Conservation (phyloP, 2,329 filamentous ascomycete species). For the Talaromyces sp. region DNA sequence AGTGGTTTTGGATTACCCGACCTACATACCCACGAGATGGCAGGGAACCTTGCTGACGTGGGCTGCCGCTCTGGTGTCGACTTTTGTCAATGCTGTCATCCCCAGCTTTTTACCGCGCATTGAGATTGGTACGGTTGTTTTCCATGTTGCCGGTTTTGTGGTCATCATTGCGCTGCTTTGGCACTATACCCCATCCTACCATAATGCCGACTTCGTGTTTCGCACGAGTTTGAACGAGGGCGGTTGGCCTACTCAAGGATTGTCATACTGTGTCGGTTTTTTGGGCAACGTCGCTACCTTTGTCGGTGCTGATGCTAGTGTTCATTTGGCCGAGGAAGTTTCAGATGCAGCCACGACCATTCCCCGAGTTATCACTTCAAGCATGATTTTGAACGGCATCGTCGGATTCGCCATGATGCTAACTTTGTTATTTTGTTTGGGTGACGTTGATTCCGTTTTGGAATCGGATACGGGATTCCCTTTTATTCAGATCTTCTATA, state of each 20-base stretch:
- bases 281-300: conserved; percentile 40
- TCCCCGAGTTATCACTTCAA: conserved; percentile 51
- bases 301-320: conserved; percentile 36
- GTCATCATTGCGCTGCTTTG: conserved; percentile 44
- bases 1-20: conserved; percentile 41
- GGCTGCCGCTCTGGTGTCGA: conserved; percentile 38
- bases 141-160: conserved; percentile 44
- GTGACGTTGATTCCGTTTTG: conserved; percentile 46
- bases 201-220: conserved; percentile 40
- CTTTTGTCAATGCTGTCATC: conserved; percentile 43
- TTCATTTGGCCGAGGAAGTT: conserved; percentile 40
- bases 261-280: conserved; percentile 41
- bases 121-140: conserved; percentile 40
- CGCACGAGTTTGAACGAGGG: conserved; percentile 42
- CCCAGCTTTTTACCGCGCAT: conserved; percentile 36
- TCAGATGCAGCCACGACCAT: conserved; percentile 49
- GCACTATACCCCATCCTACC: conserved; percentile 36
- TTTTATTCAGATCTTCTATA: conserved; percentile 57
- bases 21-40: conserved; percentile 42
- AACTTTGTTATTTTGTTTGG: conserved; percentile 54
- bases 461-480: conserved; percentile 51
- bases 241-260: conserved; percentile 37
- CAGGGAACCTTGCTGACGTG: conserved; percentile 46
- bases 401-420: conserved; percentile 56
- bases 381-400: conserved; percentile 50